Conservation (phyloP, 495 filamentous ascomycete genomes). For the Bacidia rubella region DNA sequence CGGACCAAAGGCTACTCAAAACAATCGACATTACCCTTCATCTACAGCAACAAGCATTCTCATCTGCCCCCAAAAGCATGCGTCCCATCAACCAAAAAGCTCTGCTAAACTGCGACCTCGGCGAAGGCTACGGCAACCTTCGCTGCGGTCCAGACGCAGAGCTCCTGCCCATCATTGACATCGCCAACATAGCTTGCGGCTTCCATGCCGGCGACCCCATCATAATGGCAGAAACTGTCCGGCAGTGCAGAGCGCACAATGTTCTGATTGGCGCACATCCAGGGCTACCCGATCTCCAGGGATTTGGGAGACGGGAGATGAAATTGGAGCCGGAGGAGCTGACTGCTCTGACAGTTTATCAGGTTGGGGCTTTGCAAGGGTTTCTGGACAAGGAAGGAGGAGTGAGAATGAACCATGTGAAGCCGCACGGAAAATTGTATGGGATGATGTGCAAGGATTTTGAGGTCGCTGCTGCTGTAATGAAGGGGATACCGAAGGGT, state of each 20-base stretch:
- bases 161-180: conserved; percentile 43
- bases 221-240: conserved; percentile 46
- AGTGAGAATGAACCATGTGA: conserved; percentile 45
- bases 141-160: conserved; percentile 39
- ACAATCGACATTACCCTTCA: neutral
- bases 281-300: conserved; percentile 46
- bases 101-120: conserved; percentile 39
- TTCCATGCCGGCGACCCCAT: conserved; percentile 47
- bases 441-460: conserved; percentile 43
- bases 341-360: conserved; percentile 43
- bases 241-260: conserved; percentile 38
- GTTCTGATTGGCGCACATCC: conserved; percentile 46
- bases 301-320: conserved; percentile 47
- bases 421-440: conserved; percentile 44
- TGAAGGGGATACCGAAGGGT: conserved; percentile 35
- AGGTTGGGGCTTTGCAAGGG: conserved; percentile 43
- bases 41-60: too few species aligned
- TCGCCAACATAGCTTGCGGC: conserved; percentile 51
- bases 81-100: conserved; percentile 34
- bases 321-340: conserved; percentile 40
- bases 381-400: conserved; percentile 41
- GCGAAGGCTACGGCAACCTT: conserved; percentile 31
- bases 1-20: neutral
- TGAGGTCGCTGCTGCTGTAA: conserved; percentile 37
- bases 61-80: conserved; percentile 17